Base-by-base conservation (phyloP, 2,329 filamentous ascomycete genomes). In the Sclerotinia glacialis region DNA sequence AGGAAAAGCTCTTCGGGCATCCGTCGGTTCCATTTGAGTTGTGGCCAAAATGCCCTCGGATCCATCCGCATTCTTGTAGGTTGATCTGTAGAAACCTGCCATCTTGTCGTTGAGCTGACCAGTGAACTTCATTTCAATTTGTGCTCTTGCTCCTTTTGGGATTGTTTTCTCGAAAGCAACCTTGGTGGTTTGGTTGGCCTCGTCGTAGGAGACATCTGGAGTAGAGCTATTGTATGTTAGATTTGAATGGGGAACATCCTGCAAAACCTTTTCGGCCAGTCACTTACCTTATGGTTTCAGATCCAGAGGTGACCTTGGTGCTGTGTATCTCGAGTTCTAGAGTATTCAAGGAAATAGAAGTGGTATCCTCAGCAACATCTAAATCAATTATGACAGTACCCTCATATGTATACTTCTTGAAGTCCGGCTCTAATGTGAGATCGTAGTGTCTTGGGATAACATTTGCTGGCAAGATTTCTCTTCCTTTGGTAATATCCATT, bases 41-140 rank as follows among this genome's bases (percentile, higher is more conserved):
- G 93, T 94, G 37, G 93, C 94, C 76, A 98, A 83, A 77, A 93
- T 90, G 72, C 90, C 91, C 67, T 89, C 88, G 68, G 86, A 86
- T 49, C 94, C 94, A 75, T 95, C 87, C 59, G 86, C 80, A 69
- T 87, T 88, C 82, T 95, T 96, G 83, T 94, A 98, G 8, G 92
- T 96, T 1, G 93, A 97, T 67, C 94, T 88, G 80, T 98, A 98
- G 85, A 98, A 98, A 58, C 94, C 94, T 59, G 93, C 93, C 92
- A 98, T 96, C 80, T 95, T 94, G 78, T 96, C 91, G 78, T 96
- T 97, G 74, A 97, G 81, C 53, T 83, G 84, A 50, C 93, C 93
- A 12, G 86, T 88, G 79, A 96, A 97, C 72, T 85, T 89, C 74
- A 93, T 86, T 75, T 88, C 88, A 69, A 96, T 80, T 79, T 89